phyloP scores from a whole-genome alignment of 2,329 filamentous ascomycete genomes.

The Biscogniauxia sp. region DNA sequence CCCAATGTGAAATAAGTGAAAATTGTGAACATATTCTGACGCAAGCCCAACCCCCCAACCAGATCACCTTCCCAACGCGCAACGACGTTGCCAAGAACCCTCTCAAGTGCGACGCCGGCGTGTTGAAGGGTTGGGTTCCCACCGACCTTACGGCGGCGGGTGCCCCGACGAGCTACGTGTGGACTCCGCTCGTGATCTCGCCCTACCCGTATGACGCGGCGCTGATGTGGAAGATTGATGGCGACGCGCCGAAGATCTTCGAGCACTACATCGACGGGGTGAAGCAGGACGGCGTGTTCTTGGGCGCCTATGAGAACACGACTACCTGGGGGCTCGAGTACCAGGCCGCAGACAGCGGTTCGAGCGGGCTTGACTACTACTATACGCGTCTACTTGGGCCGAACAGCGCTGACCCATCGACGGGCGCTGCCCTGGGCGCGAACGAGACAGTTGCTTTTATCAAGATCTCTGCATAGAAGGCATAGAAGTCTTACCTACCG shows the following conservation, averaged over 20 bases:
- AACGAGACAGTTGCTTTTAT: constrained; percentile 20
- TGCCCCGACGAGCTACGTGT: constrained; percentile 15
- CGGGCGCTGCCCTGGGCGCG: constrained; percentile 10
- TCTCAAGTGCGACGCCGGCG: constrained; percentile 15
- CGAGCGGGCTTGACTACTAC: constrained; percentile 15
- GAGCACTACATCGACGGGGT: constrained; percentile 18
- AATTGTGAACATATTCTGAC: not conserved
- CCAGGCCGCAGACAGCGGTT: constrained; percentile 4
- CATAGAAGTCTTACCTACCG: not conserved
- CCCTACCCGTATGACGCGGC: constrained; percentile 17
- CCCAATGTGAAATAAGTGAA: not conserved
- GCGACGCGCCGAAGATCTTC: constrained; percentile 16
- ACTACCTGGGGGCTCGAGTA: constrained; percentile 19
- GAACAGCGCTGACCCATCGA: constrained; percentile 17
- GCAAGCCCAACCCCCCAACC: too few species aligned
- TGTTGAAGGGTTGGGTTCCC: constrained; percentile 13
- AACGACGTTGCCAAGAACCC: constrained; percentile 21
- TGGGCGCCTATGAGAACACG: constrained; percentile 15
- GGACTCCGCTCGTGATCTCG: constrained; percentile 15
- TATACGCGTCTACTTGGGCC: constrained; percentile 18
- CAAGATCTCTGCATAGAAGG: constrained; percentile 12
- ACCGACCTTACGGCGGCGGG: constrained; percentile 19
- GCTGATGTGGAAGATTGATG: constrained; percentile 19
- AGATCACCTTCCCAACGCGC: constrained; percentile 21
- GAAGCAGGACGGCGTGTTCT: constrained; percentile 20